These are phyloP conservation scores for Apophysomyces ossiformis DNA, from an alignment of 371 early-diverging fungal genomes.

Conservation along the genomic window DNA sequence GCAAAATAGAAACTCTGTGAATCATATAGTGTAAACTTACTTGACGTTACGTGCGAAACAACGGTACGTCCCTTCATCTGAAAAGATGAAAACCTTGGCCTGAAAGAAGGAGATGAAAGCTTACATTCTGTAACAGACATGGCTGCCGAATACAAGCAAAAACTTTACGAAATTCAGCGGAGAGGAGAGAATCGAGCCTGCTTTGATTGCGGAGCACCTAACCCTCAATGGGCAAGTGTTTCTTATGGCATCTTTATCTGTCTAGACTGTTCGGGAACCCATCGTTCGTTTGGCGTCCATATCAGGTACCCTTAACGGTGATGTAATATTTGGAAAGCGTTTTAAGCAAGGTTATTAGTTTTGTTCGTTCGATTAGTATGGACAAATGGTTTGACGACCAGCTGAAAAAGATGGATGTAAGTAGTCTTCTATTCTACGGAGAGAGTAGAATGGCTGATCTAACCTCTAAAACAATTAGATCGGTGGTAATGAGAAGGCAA, in stretches of 20 bases:
- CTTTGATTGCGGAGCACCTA: constrained; percentile 85
- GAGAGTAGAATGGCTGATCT: background rate
- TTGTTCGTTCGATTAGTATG: constrained; percentile 98
- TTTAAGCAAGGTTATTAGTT: constrained; percentile 52
- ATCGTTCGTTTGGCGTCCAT: constrained; percentile 95
- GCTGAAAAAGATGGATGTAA: constrained; percentile 87
- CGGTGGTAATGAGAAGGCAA: constrained; percentile 93
- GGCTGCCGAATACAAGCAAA: constrained; percentile 68
- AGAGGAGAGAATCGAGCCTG: constrained; percentile 76
- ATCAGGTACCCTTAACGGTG: constrained; percentile 57
- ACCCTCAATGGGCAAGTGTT: constrained; percentile 95
- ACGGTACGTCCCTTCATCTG: background rate
- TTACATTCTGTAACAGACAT: constrained; percentile 19
- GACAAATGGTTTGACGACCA: constrained; percentile 98
- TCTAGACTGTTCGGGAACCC: constrained; percentile 93
- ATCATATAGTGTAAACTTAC: background rate
- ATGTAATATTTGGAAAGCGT: background rate
- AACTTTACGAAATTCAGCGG: constrained; percentile 72
- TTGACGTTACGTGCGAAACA: background rate
- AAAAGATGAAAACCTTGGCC: background rate
- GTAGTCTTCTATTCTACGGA: constrained; percentile 7
- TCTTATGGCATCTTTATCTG: constrained; percentile 97
- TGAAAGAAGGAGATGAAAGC: background rate
- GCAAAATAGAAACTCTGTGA: background rate
- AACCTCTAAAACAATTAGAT: constrained; percentile 42